phyloP scores from a whole-genome alignment of 345 rosid species.

The Pugionium dolabratum region DNA sequence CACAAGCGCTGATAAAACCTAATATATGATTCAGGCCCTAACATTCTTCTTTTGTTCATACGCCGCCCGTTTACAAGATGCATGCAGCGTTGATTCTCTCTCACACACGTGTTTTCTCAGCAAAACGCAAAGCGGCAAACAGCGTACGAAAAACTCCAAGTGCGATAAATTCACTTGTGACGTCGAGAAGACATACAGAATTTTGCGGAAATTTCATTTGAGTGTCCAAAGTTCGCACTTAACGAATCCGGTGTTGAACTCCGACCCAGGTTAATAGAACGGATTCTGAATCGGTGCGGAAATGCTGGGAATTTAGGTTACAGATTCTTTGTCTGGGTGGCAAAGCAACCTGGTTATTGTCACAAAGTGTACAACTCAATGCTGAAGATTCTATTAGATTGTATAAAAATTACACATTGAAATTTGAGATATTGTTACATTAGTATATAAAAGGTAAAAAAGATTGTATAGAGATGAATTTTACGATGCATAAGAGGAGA shows the following conservation, averaged over 20 bases:
- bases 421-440: no score
- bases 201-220: constrained; percentile 68
- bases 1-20: background rate
- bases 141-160: constrained; percentile 24
- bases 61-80: constrained; percentile 33
- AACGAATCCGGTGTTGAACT: constrained; percentile 68
- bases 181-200: constrained; percentile 77
- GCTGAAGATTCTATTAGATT: constrained; percentile 49
- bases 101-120: constrained; percentile 10
- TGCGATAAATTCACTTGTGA: constrained; percentile 67
- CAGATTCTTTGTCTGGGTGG: constrained; percentile 78
- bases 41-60: background rate
- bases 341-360: constrained; percentile 70
- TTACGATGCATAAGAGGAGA: constrained; percentile 88
- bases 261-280: constrained; percentile 71
- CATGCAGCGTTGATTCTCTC: constrained; percentile 22
- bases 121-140: constrained; percentile 25
- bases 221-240: constrained; percentile 73
- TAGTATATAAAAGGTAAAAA: no score
- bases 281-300: constrained; percentile 85
- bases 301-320: constrained; percentile 89
- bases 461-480: constrained; percentile 45
- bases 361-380: constrained; percentile 75
- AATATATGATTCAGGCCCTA: background rate
- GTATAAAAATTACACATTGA: no score